A percentile compares a stretch with the other conserved stretches of the same genome.
phyloP scores from a whole-genome alignment of 129 eudicot species.

The Artemisia tridentata region DNA sequence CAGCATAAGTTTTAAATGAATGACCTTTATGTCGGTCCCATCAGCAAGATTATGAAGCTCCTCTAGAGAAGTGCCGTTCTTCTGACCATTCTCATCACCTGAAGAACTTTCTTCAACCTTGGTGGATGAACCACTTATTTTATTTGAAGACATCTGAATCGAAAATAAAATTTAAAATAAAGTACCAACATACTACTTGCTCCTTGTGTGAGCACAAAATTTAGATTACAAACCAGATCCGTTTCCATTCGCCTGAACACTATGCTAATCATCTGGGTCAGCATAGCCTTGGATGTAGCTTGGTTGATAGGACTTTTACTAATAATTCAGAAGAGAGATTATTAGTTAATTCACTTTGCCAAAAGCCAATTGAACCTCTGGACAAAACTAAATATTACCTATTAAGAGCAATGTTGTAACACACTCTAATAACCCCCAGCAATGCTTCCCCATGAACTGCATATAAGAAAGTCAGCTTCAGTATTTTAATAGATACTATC shows the following conservation, averaged over 20 bases:
- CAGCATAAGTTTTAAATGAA: neutral
- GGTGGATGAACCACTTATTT: conserved; percentile 37
- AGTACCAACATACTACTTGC: neutral
- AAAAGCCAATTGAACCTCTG: neutral
- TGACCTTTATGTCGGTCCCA: conserved; percentile 92
- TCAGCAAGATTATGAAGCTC: conserved; percentile 93
- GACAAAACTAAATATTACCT: conserved; percentile 47
- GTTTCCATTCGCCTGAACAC: conserved; percentile 92
- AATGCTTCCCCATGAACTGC: conserved; percentile 98
- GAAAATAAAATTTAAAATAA: conserved; percentile 22
- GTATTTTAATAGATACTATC: neutral
- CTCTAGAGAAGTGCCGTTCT: conserved; percentile 63
- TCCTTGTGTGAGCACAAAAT: conserved; percentile 14
- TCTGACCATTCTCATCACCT: conserved; percentile 49
- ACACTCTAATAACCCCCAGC: conserved; percentile 87
- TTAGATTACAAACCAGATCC: conserved; percentile 58
- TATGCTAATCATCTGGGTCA: conserved; percentile 96
- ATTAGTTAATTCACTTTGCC: conserved; percentile 21
- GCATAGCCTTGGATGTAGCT: conserved; percentile 98
- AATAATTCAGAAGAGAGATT: conserved; percentile 28
- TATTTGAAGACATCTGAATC: conserved; percentile 41
- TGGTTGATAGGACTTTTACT: conserved; percentile 99
- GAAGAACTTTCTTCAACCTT: conserved; percentile 45
- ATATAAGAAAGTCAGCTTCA: conserved; percentile 20
- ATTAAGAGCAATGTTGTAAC: conserved; percentile 95